Base-by-base conservation (phyloP, 1,284 basidiomycete species). In the Tetrapyrgos nigripes region DNA sequence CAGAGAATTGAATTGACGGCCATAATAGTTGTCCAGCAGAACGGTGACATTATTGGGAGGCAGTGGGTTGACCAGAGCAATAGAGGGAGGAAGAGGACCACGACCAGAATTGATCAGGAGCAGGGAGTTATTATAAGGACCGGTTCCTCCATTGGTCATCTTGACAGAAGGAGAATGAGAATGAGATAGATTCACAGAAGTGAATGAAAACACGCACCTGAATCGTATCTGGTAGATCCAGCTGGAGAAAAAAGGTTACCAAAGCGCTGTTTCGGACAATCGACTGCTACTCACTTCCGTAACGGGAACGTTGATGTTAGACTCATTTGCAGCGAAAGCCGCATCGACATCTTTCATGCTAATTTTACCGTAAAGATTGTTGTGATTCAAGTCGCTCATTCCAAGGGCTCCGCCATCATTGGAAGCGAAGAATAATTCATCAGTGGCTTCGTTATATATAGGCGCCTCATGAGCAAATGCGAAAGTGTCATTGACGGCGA, bases 1-100 rank as follows among this genome's bases (percentile, higher is more conserved):
- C 53, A 93, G 73, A 1, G 90, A 90, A 73, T 91, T 92, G 76
- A 93, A 94, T 66, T 93, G 90, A 9, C 89, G 78, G 3, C 92
- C 92, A 65, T 83, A 89, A 68, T 79, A 88, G 72, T 89, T 92
- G 75, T 91, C 86, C 56, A 91, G 68, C 17, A 90, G 66, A 44
- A 89, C 82, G 21, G 86, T 88, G 6, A 80, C 73, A 56, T 89
- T 87, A 71, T 83, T 79, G 0, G 91, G 91, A 13, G 83, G 66
- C 0, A 64, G 63, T 0, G 91, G 89, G 68, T 93, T 83, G 53
- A 92, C 85, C 35, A 88, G 78, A 0, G 82, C 86, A 24, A 93
- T 70, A 2, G 83, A 85, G 8, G 89, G 83, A 2, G 91, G 86
- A 11, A 83, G 71, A 24, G 79, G 68, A 1, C 87, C 89, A 48